Evolutionary conservation across 768 basidiomycete species (phyloP).

Genomic region (Coprinellus aureogranulatus): DNA sequence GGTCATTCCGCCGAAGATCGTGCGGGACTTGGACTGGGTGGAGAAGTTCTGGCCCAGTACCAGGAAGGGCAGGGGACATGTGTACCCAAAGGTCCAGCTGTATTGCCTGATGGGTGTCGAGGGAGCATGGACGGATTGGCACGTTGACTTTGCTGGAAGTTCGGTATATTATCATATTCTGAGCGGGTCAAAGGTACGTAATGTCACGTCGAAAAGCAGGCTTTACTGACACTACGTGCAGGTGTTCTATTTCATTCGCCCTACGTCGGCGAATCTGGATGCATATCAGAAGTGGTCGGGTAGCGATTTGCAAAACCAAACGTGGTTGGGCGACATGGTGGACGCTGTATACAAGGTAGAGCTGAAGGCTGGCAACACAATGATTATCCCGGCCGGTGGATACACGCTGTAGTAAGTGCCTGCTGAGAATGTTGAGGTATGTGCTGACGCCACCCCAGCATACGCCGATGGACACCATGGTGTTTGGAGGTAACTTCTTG

Average conservation of each 20-base stretch:
- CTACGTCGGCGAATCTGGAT: conserved; percentile 79
- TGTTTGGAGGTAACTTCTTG: conserved; percentile 96
- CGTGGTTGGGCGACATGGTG: conserved; percentile 91
- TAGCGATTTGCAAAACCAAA: conserved; percentile 79
- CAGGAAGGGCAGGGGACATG: conserved; percentile 66
- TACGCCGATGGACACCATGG: conserved; percentile 88
- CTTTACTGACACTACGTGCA: conserved; percentile 26
- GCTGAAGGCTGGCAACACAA: conserved; percentile 73
- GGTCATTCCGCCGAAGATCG: conserved; percentile 79
- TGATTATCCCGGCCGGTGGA: conserved; percentile 97
- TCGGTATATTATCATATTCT: conserved; percentile 98
- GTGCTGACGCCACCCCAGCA: conserved; percentile 51
- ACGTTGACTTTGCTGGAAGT: conserved; percentile 95
- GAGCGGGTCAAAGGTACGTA: conserved; percentile 71
- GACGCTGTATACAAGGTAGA: conserved; percentile 89
- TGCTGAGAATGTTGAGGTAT: not conserved
- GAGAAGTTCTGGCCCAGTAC: conserved; percentile 90
- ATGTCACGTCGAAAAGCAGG: not conserved
- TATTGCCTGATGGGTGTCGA: conserved; percentile 97
- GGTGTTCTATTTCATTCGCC: conserved; percentile 94
- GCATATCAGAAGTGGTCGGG: conserved; percentile 95
- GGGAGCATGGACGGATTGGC: conserved; percentile 97
- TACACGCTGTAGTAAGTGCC: conserved; percentile 85
- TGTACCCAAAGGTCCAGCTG: conserved; percentile 90
- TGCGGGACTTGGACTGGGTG: conserved; percentile 93